Conservation (phyloP, 352 stramenopile species). For the Phytophthora citricola region DNA sequence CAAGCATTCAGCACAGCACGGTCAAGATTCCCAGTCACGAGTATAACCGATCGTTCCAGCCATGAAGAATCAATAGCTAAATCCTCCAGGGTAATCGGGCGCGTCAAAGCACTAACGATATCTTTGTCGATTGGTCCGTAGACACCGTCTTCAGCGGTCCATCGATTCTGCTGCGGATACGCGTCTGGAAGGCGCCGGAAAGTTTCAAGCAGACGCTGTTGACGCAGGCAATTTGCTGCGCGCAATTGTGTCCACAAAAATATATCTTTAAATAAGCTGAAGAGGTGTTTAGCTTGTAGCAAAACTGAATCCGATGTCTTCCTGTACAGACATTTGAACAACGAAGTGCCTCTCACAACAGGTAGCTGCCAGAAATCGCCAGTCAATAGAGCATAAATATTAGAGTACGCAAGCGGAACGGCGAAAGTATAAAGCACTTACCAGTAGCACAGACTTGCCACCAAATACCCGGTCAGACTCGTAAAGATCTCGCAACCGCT, state of each 20-base stretch:
- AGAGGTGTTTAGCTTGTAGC: constrained; percentile 3
- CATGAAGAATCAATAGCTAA: neutral
- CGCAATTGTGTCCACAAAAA: neutral
- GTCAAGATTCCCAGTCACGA: constrained; percentile 12
- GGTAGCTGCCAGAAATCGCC: constrained; percentile 12
- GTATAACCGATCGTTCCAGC: constrained; percentile 1
- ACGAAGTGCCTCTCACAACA: neutral
- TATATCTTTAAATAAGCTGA: constrained; percentile 6
- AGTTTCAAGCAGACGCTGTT: neutral
- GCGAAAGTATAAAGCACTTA: neutral
- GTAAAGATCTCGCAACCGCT: constrained; percentile 5
- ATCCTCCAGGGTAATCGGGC: constrained; percentile 4
- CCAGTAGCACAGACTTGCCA: constrained; percentile 11
- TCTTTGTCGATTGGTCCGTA: constrained; percentile 3
- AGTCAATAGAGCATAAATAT: neutral
- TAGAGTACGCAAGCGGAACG: neutral
- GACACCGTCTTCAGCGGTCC: neutral
- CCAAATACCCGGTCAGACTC: neutral
- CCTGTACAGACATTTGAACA: constrained; percentile 15
- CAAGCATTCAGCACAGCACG: constrained; percentile 5
- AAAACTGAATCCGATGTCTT: constrained; percentile 4
- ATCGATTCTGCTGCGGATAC: constrained; percentile 1
- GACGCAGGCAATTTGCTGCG: neutral
- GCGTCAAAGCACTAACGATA: neutral
- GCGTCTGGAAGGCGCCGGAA: neutral